These are phyloP conservation scores for Boletus rubescentipes DNA, from an alignment of 768 basidiomycete genomes.

Conservation along the genomic window DNA sequence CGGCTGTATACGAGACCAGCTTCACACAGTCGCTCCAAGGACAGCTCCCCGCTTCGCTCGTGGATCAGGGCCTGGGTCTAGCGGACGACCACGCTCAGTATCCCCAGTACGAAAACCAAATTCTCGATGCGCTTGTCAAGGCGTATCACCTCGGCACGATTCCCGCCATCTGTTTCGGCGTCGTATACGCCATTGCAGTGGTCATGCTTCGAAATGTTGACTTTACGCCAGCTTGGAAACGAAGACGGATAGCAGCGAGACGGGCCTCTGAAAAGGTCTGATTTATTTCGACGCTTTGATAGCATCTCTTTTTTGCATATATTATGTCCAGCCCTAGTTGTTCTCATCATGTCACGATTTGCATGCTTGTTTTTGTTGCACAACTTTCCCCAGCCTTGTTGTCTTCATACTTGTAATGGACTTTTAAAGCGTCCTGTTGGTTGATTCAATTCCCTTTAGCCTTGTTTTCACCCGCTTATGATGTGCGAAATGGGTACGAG, in stretches of 20 bases:
- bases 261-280: conserved; percentile 23
- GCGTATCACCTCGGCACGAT: conserved; percentile 35
- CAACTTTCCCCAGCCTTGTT: too few relatives aligned
- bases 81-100: conserved; percentile 31
- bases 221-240: conserved; percentile 34
- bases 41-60: conserved; percentile 27
- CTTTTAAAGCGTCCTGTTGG: not conserved
- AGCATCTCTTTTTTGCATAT: conserved; percentile 18
- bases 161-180: conserved; percentile 35
- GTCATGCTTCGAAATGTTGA: conserved; percentile 33
- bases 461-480: not conserved
- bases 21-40: conserved; percentile 32
- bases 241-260: conserved; percentile 29
- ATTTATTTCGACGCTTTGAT: conserved; percentile 15
- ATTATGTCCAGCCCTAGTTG: conserved; percentile 19
- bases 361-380: not conserved
- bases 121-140: conserved; percentile 32
- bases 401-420: conserved; percentile 8
- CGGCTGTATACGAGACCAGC: conserved; percentile 33
- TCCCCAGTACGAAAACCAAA: conserved; percentile 35
- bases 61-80: conserved; percentile 31
- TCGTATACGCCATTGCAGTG: conserved; percentile 32
- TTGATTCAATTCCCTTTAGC: not conserved
- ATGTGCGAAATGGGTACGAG: not conserved
- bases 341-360: not conserved